Evolutionary conservation across 106 monocot genomes (phyloP).

Genomic region (Iris macrosiphon): DNA sequence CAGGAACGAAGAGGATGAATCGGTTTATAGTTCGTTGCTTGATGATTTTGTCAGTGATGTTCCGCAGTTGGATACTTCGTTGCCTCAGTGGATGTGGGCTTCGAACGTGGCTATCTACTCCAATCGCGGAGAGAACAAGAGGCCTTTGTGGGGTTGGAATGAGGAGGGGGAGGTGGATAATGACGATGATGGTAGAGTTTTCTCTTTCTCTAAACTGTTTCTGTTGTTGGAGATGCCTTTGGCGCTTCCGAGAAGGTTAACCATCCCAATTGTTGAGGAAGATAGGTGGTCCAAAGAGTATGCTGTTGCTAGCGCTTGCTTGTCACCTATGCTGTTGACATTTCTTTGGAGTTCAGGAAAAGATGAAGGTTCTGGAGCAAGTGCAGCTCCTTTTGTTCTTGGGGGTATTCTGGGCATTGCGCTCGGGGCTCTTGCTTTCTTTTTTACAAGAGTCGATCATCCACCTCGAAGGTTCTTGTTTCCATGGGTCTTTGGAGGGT

Average conservation of each 20-base stretch:
- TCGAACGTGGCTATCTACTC: constrained; percentile 89
- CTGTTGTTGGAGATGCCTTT: constrained; percentile 65
- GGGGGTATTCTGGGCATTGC: constrained; percentile 31
- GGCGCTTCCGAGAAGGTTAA: constrained; percentile 69
- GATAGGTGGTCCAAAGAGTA: constrained; percentile 89
- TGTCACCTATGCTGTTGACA: constrained; percentile 73
- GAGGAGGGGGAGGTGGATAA: constrained; percentile 34
- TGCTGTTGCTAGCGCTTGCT: constrained; percentile 51
- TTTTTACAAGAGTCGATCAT: constrained; percentile 32
- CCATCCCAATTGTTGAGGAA: constrained; percentile 86
- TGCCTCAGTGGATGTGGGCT: constrained; percentile 99
- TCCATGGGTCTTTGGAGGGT: constrained; percentile 92
- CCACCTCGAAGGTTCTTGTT: constrained; percentile 61
- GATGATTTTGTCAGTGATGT: constrained; percentile 32
- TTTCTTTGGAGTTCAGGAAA: constrained; percentile 43
- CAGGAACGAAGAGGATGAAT: constrained; percentile 58
- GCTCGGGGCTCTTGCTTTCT: constrained; percentile 39
- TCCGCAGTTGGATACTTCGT: constrained; percentile 27
- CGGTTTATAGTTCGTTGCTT: constrained; percentile 60
- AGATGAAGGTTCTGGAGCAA: constrained; percentile 8
- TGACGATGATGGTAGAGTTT: constrained; percentile 4
- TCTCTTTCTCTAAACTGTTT: constrained; percentile 42
- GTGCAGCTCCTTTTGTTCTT: constrained; percentile 18
- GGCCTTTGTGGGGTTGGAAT: constrained; percentile 65
- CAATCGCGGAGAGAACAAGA: constrained; percentile 38